Conservation (phyloP, 495 filamentous ascomycete genomes). For the Parmelia sp. region DNA sequence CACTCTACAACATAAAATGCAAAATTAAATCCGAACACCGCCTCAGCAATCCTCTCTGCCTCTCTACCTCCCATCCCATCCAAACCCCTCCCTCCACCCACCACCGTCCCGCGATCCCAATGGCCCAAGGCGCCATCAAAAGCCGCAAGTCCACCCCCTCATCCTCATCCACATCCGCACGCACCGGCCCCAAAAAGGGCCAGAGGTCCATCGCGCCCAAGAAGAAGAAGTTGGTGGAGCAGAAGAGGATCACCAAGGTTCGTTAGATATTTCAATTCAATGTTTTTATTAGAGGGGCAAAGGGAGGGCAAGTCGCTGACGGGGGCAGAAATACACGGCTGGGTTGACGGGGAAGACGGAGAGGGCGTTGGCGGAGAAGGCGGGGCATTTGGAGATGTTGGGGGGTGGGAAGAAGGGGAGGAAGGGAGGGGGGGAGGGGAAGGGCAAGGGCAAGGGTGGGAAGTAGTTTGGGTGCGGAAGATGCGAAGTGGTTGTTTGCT, state of each 20-base stretch:
- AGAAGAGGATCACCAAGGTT: constrained; percentile 59
- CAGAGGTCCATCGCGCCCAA: constrained; percentile 61
- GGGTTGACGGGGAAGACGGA: constrained; percentile 60
- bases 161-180: neutral
- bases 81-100: neutral
- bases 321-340: constrained; percentile 55
- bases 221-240: constrained; percentile 53
- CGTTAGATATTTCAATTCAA: constrained; percentile 2
- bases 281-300: neutral
- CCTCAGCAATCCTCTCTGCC: too few species aligned
- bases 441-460: constrained; percentile 13
- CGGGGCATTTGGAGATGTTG: constrained; percentile 50
- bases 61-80: neutral
- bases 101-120: neutral
- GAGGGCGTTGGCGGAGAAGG: constrained; percentile 57
- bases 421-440: neutral
- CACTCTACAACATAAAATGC: too few species aligned
- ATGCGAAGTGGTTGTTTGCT: too few species aligned
- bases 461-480: constrained; percentile 3
- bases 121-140: constrained; percentile 34
- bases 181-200: constrained; percentile 47
- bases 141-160: constrained; percentile 21
- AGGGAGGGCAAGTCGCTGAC: neutral
- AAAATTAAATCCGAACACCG: too few species aligned
- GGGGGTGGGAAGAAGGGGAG: constrained; percentile 28